Conservation (phyloP, 148 eudicot species). For the Cornus kousa region DNA sequence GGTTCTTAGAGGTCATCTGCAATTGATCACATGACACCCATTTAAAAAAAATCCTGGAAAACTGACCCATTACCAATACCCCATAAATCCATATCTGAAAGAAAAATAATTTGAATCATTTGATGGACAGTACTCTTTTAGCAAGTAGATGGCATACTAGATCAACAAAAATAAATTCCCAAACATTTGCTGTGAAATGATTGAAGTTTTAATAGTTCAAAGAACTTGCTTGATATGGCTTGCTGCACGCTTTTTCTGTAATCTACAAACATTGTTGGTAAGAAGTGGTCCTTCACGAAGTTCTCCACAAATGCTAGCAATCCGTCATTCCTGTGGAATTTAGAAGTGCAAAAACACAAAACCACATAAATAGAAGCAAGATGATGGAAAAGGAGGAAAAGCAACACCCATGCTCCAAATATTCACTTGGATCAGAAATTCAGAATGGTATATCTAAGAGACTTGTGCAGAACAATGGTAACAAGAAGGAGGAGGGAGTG, state of each 20-base stretch:
- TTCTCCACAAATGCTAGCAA: conserved; percentile 87
- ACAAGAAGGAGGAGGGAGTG: background rate
- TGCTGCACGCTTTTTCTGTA: conserved; percentile 98
- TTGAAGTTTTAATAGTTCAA: conserved; percentile 1
- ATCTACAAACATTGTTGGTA: conserved; percentile 97
- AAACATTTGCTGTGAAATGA: background rate
- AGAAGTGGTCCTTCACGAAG: conserved; percentile 94
- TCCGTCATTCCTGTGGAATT: conserved; percentile 76
- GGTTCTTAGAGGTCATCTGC: background rate
- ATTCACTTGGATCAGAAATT: conserved; percentile 8
- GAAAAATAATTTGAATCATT: background rate
- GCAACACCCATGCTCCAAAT: background rate
- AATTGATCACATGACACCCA: background rate
- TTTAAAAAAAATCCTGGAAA: background rate
- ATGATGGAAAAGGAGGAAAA: background rate
- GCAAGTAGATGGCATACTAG: too few relatives aligned
- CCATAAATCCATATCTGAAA: background rate
- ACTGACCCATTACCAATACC: background rate
- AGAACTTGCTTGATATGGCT: conserved; percentile 91
- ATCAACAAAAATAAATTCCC: background rate
- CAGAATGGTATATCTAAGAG: conserved; percentile 4
- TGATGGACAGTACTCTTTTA: background rate
- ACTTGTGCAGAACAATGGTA: background rate
- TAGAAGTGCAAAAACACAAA: conserved; percentile 1
- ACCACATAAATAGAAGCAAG: background rate